These are phyloP conservation scores for Arthrobotrys megalospora DNA, from an alignment of 2,329 filamentous ascomycete species.

Conservation along the genomic window DNA sequence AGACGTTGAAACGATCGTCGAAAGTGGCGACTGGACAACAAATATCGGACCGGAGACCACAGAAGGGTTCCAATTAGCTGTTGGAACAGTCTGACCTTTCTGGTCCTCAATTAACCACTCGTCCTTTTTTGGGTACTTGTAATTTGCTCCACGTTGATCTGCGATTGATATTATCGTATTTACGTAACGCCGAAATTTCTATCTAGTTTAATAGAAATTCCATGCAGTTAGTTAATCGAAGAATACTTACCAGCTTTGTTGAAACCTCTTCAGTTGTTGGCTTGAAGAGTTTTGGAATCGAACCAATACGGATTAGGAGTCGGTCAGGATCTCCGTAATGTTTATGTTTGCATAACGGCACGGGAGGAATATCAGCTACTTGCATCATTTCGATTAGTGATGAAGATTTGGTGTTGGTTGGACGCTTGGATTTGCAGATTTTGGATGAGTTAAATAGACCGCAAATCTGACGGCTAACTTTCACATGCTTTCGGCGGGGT, in stretches of 20 bases:
- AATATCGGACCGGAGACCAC: no score
- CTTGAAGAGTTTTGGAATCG: conserved; percentile 13
- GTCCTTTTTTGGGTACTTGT: neutral
- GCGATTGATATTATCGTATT: conserved; percentile 7
- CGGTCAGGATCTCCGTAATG: neutral
- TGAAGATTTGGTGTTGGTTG: no score
- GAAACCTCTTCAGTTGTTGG: conserved; percentile 14
- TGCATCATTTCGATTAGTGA: no score
- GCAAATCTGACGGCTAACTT: neutral
- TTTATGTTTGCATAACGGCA: neutral
- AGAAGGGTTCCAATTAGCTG: neutral
- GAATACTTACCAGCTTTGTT: neutral
- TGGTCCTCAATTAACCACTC: no score
- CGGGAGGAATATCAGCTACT: neutral
- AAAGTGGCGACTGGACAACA: no score
- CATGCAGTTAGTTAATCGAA: neutral
- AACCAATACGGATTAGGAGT: conserved; percentile 8
- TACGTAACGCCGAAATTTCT: conserved; percentile 17
- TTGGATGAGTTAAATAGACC: no score
- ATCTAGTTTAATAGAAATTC: no score
- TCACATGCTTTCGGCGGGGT: no score
- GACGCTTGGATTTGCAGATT: no score
- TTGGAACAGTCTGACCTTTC: no score
- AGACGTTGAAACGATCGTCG: no score
- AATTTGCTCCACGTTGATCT: neutral